A percentile compares a stretch with the other conserved stretches of the same genome.
These are phyloP conservation scores for Talaromyces sp. DNA, from an alignment of 2,329 filamentous ascomycete species.

Conservation along the genomic window DNA sequence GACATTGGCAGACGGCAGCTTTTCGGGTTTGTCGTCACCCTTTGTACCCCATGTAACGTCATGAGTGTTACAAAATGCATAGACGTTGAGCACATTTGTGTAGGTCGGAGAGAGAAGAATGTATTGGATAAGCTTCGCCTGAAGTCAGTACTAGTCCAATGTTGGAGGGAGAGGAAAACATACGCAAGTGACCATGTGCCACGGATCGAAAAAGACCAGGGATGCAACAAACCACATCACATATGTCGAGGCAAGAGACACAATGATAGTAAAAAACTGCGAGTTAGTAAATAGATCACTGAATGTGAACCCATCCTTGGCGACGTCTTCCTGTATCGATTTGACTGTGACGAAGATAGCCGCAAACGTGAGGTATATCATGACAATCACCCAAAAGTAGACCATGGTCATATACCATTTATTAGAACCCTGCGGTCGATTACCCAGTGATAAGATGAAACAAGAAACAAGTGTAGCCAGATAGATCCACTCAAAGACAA, in stretches of 20 bases:
- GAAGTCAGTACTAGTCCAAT: not conserved
- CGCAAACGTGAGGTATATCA: slow-evolving; percentile 92
- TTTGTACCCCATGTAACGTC: slow-evolving; percentile 98
- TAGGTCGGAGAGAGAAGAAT: slow-evolving; percentile 91
- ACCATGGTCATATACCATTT: slow-evolving; percentile 95
- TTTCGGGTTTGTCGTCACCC: slow-evolving; percentile 91
- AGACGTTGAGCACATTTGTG: slow-evolving; percentile 94
- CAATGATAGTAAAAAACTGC: slow-evolving; percentile 87
- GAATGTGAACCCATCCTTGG: slow-evolving; percentile 59
- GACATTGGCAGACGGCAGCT: slow-evolving; percentile 78
- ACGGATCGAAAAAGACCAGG: slow-evolving; percentile 92
- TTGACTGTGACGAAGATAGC: slow-evolving; percentile 89
- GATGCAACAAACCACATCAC: slow-evolving; percentile 88
- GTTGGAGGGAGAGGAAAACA: slow-evolving; percentile 16
- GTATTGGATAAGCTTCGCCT: slow-evolving; percentile 73
- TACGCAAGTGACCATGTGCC: slow-evolving; percentile 92
- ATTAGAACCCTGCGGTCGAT: slow-evolving; percentile 88
- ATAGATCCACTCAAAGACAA: slow-evolving; percentile 95
- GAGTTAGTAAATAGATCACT: slow-evolving; percentile 74
- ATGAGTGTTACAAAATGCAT: slow-evolving; percentile 97
- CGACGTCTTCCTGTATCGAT: slow-evolving; percentile 69
- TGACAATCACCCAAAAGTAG: slow-evolving; percentile 95
- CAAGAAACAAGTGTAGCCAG: slow-evolving; percentile 86
- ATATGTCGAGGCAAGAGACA: slow-evolving; percentile 88
- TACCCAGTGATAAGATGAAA: slow-evolving; percentile 90